A percentile compares a stretch with the other conserved stretches of the same genome.
Evolutionary conservation across 208 protist species (phyloP).

Genomic region (Trichomonas tenax): DNA sequence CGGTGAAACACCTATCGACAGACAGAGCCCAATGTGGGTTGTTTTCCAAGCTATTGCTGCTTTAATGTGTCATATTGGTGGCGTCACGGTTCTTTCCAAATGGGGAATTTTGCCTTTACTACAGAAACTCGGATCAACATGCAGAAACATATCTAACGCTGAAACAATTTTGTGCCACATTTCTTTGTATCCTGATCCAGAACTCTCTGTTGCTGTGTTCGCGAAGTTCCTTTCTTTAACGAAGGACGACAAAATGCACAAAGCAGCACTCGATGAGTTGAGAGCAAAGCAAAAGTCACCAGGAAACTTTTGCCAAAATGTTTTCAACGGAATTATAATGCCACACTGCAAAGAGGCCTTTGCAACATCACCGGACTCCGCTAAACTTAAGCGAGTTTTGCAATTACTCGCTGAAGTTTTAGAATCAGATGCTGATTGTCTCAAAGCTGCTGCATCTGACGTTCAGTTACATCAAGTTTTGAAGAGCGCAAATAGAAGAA

Average conservation of each 20-base stretch:
- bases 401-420: neutral
- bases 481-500: neutral
- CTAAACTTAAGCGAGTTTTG: neutral
- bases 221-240: neutral
- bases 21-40: neutral
- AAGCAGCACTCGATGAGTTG: neutral
- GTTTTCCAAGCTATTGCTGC: neutral
- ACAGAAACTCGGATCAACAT: neutral
- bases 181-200: neutral
- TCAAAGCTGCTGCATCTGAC: neutral
- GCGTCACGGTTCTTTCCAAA: neutral
- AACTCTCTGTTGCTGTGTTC: neutral
- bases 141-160: neutral
- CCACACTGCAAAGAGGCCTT: neutral
- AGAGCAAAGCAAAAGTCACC: neutral
- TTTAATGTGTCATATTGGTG: neutral
- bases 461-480: neutral
- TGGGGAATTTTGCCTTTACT: neutral
- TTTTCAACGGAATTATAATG: neutral
- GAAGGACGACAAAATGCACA: neutral
- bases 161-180: neutral
- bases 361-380: neutral
- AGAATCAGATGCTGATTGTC: neutral
- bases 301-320: neutral
- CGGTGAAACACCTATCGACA: neutral